phyloP scores from a whole-genome alignment of 2,329 filamentous ascomycete species.

The Pyrenophora tritici-repentis region DNA sequence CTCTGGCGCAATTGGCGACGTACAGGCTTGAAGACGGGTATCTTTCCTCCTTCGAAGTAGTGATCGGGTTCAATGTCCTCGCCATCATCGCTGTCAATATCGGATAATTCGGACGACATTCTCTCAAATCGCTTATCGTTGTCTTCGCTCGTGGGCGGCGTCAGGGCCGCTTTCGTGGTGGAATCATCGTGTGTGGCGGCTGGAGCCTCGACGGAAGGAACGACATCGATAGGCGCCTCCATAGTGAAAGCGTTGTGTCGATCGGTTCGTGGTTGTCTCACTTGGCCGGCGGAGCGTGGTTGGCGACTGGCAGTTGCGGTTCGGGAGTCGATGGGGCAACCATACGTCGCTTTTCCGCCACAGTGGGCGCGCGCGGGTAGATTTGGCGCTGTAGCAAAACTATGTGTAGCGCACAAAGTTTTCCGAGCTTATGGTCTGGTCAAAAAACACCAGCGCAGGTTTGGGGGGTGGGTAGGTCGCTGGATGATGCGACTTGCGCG shows the following conservation, averaged over 20 bases:
- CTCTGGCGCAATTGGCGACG: constrained; percentile 41
- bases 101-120: constrained; percentile 55
- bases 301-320: constrained; percentile 30
- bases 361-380: constrained; percentile 22
- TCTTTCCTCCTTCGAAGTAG: constrained; percentile 79
- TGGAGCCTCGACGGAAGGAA: constrained; percentile 43
- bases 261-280: constrained; percentile 19
- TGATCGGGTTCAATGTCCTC: constrained; percentile 83
- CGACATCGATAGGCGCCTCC: constrained; percentile 37
- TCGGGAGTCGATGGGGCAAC: constrained; percentile 32
- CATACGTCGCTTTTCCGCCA: constrained; percentile 37
- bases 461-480: constrained; percentile 19
- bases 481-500: constrained; percentile 22
- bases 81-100: constrained; percentile 54
- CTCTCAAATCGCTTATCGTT: constrained; percentile 52
- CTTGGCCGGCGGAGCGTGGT: constrained; percentile 24
- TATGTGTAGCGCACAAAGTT: constrained; percentile 29
- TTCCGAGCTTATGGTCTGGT: constrained; percentile 3
- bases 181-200: constrained; percentile 31
- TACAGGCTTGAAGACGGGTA: constrained; percentile 91
- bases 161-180: constrained; percentile 50
- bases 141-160: constrained; percentile 59
- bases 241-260: constrained; percentile 21
- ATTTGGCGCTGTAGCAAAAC: constrained; percentile 27
- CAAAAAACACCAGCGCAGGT: constrained; percentile 6